phyloP scores from a whole-genome alignment of 164 flowering plant species.

The Piper betle region DNA sequence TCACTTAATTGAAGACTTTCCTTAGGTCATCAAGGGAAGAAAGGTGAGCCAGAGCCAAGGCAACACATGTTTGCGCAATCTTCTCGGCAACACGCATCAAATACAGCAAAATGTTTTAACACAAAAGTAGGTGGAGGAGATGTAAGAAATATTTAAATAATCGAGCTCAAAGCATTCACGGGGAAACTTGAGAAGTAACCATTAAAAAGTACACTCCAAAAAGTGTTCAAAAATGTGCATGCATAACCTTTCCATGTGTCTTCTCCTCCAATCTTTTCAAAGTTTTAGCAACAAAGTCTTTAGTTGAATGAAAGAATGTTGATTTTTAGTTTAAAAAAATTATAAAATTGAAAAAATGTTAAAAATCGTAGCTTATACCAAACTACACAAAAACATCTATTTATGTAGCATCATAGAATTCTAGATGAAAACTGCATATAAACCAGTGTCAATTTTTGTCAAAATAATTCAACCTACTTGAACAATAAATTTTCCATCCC shows the following conservation, averaged over 20 bases:
- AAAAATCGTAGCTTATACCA: not conserved
- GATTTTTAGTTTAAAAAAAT: not conserved
- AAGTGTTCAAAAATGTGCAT: not conserved
- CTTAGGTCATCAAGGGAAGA: conserved; percentile 77
- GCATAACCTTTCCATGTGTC: conserved; percentile 74
- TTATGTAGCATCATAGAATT: not conserved
- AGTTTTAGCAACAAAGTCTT: conserved; percentile 97
- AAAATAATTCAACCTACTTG: conserved; percentile 40
- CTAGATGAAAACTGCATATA: not conserved
- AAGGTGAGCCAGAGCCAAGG: conserved; percentile 95
- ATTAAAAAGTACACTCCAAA: not conserved
- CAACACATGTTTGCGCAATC: conserved; percentile 65
- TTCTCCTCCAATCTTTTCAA: conserved; percentile 93
- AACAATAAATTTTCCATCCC: conserved; percentile 94
- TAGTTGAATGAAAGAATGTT: conserved; percentile 46
- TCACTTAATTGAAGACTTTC: conserved; percentile 33
- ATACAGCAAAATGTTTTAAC: conserved; percentile 64
- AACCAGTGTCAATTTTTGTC: not conserved
- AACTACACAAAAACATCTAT: not conserved
- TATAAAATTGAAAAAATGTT: no score
- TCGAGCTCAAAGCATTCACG: not conserved
- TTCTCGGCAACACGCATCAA: conserved; percentile 73
- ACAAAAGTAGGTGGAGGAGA: conserved; percentile 29
- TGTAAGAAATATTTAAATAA: not conserved
- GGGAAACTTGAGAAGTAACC: no score